Conservation (phyloP, 2,329 filamentous ascomycete species). For the Onygenales sp. region DNA sequence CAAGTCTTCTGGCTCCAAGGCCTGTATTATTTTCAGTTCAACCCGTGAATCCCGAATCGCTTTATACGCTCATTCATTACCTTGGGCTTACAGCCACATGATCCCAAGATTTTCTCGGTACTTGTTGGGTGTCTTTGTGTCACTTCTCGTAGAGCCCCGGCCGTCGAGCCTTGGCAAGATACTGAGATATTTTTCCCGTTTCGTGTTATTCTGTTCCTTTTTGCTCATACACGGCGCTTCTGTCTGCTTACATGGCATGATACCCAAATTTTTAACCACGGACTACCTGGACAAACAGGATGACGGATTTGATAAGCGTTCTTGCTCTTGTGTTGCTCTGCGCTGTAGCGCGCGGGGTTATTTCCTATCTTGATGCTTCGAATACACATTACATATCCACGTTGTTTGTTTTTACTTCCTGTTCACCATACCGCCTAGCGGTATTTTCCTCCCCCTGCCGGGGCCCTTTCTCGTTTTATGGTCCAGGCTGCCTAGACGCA, state of each 20-base stretch:
- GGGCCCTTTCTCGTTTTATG: not conserved
- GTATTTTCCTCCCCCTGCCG: not conserved
- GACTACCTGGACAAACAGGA: not conserved
- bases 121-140: not conserved
- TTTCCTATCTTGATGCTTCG: not conserved
- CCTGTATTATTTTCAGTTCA: not conserved
- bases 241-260: constrained; percentile 1
- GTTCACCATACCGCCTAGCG: not conserved
- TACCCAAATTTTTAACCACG: constrained; percentile 2
- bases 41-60: not conserved
- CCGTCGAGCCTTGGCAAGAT: not conserved
- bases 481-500: not conserved
- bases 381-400: constrained; percentile 1
- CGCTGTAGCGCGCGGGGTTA: constrained; percentile 1
- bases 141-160: not conserved
- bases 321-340: not conserved
- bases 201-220: not conserved
- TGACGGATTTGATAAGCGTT: not conserved
- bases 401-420: not conserved
- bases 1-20: not conserved
- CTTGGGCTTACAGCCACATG: not conserved
- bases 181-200: not conserved
- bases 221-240: not conserved
- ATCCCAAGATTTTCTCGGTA: not conserved
- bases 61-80: not conserved